Conservation (phyloP, 495 filamentous ascomycete species). For the Penicillium parvum region DNA sequence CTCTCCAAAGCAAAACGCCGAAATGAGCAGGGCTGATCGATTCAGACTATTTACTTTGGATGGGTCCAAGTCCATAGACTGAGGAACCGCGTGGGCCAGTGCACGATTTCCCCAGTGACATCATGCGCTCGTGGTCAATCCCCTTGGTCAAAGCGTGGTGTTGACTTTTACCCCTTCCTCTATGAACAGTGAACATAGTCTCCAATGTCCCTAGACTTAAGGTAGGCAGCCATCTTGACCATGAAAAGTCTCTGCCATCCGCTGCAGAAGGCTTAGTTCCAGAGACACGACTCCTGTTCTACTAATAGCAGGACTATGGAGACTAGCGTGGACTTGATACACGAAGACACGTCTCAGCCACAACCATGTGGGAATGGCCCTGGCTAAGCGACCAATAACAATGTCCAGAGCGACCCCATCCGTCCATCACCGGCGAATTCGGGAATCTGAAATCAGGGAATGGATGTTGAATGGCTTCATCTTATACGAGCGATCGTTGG, state of each 20-base stretch:
- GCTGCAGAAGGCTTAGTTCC: no score
- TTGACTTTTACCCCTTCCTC: conserved; percentile 6
- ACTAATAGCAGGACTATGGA: conserved; percentile 30
- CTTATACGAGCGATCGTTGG: conserved; percentile 5
- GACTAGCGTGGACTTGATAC: conserved; percentile 25
- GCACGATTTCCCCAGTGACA: conserved; percentile 30
- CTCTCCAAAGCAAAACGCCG: neutral
- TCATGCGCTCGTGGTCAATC: conserved; percentile 9
- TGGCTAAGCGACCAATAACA: conserved; percentile 8
- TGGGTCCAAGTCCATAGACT: conserved; percentile 7
- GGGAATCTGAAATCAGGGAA: neutral
- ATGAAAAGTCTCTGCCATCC: conserved; percentile 1
- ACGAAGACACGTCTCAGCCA: conserved; percentile 28
- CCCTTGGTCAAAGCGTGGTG: conserved; percentile 23
- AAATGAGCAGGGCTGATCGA: conserved; percentile 16
- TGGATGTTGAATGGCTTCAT: no score
- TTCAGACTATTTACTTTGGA: conserved; percentile 14
- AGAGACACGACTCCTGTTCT: conserved; percentile 18
- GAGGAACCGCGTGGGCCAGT: conserved; percentile 20
- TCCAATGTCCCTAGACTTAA: no score
- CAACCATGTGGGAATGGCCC: conserved; percentile 28
- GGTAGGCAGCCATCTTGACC: no score
- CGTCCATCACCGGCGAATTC: conserved; percentile 1
- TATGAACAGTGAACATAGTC: neutral
- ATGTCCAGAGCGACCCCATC: neutral